Evolutionary conservation across 169 alveolate genomes (phyloP), one percentile per base, ranked within the genome.

Genomic region (Cryptosporidium bovis): DNA sequence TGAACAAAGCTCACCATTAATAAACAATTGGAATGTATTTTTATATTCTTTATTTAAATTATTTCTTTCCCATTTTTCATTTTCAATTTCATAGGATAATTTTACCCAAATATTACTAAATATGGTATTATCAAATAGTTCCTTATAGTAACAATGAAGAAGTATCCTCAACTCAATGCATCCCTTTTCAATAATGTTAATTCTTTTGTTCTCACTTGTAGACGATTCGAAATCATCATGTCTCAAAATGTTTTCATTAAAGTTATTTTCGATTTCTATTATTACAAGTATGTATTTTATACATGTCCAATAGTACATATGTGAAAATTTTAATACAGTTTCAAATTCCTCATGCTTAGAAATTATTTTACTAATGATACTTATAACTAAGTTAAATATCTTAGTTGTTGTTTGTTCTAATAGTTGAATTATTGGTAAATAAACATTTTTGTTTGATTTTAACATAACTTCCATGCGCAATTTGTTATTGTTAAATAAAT

Each of bases 11-110:
- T 60, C 77, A 0, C 87, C 87, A 27, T 40, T 77, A 1, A 62
- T 36, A 40, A 77, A 77, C 40, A 77, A 40, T 31, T 77, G 51
- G 56, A 77, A 77, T 15, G 40, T 33, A 24, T 56, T 24, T 44
- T 48, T 60, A 31, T 77, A 77, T n/a, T 62, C 51, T 27, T 27
- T 8, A 27, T n/a, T 20, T 40, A 77, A 60, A 29, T 77, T 62
- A 6, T 15, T 77, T 40, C 40, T 77, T 33, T 60, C 71, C 87
- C 87, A 77, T 20, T 60, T 77, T 46, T 77, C 87, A 62, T 62
- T 56, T 27, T 77, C 71, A 15, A 77, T 40, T n/a, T 24, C 33
- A 3, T 15, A 15, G 6, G 65, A 77, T 24, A 77, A 31, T 44
- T 20, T 40, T 18, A 46, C 29, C 87, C 87, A 77, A 20, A 44